Conservation (phyloP, 2,329 filamentous ascomycete species). For the Sporothrix brasiliensis region DNA sequence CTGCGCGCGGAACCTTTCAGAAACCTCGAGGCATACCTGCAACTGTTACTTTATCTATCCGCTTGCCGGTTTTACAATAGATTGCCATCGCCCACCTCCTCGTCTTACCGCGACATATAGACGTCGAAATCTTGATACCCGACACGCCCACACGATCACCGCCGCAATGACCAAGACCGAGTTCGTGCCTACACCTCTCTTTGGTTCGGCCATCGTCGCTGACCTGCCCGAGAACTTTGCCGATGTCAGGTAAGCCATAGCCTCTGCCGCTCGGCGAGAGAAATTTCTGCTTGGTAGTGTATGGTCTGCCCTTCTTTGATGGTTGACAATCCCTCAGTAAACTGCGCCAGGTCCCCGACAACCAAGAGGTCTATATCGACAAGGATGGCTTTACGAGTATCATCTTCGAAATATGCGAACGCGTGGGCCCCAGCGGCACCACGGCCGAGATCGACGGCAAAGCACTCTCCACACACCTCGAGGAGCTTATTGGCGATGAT, state of each 20-base stretch:
- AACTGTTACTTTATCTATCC: not conserved
- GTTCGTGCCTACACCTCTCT: conserved; percentile 65
- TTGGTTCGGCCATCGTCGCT: conserved; percentile 70
- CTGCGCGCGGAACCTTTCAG: not conserved
- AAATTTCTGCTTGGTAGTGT: not conserved
- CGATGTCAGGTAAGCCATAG: conserved; percentile 67
- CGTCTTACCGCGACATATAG: not conserved
- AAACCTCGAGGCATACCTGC: not conserved
- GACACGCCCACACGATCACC: not conserved
- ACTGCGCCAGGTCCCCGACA: conserved; percentile 76
- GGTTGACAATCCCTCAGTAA: conserved; percentile 52
- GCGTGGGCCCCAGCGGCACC: conserved; percentile 61
- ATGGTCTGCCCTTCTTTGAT: not conserved
- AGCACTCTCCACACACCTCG: conserved; percentile 69
- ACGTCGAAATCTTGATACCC: not conserved
- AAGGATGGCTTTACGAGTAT: conserved; percentile 80
- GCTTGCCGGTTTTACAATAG: not conserved
- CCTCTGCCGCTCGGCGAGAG: not conserved
- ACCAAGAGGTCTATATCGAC: conserved; percentile 92
- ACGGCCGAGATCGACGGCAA: conserved; percentile 66
- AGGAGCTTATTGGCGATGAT: conserved; percentile 69
- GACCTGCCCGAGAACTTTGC: conserved; percentile 69
- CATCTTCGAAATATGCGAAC: conserved; percentile 88
- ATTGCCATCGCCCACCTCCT: not conserved
- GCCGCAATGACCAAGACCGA: conserved; percentile 48